Evolutionary conservation across 495 filamentous ascomycete species (phyloP), one percentile per base, ranked within the genome.

Genomic region (Friedmanniomyces simplex): DNA sequence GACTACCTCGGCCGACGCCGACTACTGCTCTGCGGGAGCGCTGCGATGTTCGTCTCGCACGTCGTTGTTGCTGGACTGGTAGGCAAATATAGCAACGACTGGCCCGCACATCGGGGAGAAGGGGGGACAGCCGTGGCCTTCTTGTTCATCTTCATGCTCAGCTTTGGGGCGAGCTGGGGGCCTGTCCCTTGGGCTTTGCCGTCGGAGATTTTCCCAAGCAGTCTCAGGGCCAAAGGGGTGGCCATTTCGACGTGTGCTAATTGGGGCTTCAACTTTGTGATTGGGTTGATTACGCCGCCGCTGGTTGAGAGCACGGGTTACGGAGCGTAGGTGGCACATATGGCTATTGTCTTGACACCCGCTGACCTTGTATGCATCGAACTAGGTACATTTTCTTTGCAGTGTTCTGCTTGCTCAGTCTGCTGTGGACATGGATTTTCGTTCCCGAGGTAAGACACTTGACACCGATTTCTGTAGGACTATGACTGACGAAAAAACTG

Each of bases 251-350:
- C 41, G 39, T 41, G 45, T n/a, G 13, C 41, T 1, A 59, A 59
- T 39, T 61, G 59, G 59, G 14, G n/a, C 2, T 45, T 16, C 26
- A 48, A 56, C 22, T 61, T 61, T 45, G 36, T 61, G 8, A 61
- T 61, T 20, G 58, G 53, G 16, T 28, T 79, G 1, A 76, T 79
- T 58, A 79, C 77, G 1, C 78, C 78, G 1, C 78, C 77, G 2
- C 65, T 82, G 0, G 73, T 82, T 21, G 67, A 79, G 56, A 73
- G 76, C 52, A 79, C 76, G 0, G 76, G 77, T 1, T 82, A 75
- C 66, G 79, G 79, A 2, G 71, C 77, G 1, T 32, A 36, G 18
- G 25, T 52, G 28, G 10, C 4, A 32, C 28, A 5, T 13, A 34
- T 8, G 10, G 12, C 6, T 5, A n/a, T 20, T 20, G 39, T 13